Evolutionary conservation across 768 basidiomycete species (phyloP).

Genomic region (Stropharia rugosoannulata): DNA sequence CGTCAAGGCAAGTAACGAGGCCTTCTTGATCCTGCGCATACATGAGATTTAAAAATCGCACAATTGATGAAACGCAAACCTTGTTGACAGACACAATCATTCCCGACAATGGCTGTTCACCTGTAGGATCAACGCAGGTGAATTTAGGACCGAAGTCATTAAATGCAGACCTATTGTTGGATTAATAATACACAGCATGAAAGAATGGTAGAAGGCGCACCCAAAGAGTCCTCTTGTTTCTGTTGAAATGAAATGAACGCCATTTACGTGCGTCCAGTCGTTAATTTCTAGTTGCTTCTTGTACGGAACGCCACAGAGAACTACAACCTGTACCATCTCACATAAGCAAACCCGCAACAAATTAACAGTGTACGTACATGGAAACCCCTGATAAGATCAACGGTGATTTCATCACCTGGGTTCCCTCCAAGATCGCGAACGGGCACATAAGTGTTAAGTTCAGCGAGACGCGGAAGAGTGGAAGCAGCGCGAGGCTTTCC

Average conservation of each 20-base stretch:
- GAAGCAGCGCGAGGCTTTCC: conserved; percentile 88
- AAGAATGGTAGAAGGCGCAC: conserved; percentile 38
- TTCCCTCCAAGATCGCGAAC: conserved; percentile 82
- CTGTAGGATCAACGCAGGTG: conserved; percentile 96
- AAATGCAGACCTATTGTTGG: conserved; percentile 72
- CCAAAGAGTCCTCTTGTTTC: conserved; percentile 94
- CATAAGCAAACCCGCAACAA: neutral
- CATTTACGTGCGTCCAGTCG: conserved; percentile 89
- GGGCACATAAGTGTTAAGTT: conserved; percentile 95
- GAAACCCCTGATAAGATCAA: conserved; percentile 83
- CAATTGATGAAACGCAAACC: conserved; percentile 35
- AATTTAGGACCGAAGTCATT: conserved; percentile 97
- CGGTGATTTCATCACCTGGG: conserved; percentile 73
- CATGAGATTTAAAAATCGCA: neutral
- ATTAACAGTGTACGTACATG: conserved; percentile 55
- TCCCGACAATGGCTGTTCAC: conserved; percentile 88
- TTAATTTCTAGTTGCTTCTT: conserved; percentile 92
- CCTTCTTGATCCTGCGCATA: conserved; percentile 71
- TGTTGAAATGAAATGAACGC: conserved; percentile 87
- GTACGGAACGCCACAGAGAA: conserved; percentile 76
- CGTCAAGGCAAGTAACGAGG: conserved; percentile 95
- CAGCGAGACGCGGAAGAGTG: conserved; percentile 85
- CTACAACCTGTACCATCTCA: conserved; percentile 64
- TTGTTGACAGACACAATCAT: conserved; percentile 96
- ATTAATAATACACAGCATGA: neutral